Percentiles rank a stretch among this genome's conserved stretches.
Conservation (phyloP, 805 yeast genomes). For the Candida germanica region DNA sequence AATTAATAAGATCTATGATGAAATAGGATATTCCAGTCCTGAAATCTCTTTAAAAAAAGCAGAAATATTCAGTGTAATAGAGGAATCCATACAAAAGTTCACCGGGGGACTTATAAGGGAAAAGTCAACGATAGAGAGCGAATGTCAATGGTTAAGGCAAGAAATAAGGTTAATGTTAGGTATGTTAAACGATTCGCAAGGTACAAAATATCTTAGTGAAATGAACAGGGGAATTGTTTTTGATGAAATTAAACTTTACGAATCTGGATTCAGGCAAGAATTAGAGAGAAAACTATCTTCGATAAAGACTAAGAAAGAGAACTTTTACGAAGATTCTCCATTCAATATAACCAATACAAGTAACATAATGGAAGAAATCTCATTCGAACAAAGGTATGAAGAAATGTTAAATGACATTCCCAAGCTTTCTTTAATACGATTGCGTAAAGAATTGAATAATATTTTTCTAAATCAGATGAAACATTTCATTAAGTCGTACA, state of each 20-base stretch:
- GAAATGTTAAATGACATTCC: slow-evolving; percentile 24
- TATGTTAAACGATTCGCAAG: slow-evolving; percentile 35
- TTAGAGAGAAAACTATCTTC: slow-evolving; percentile 9
- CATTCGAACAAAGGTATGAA: slow-evolving; percentile 25
- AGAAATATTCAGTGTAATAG: slow-evolving; percentile 47
- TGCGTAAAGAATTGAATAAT: slow-evolving; percentile 29
- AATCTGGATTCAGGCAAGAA: slow-evolving; percentile 25
- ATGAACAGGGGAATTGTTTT: slow-evolving; percentile 32
- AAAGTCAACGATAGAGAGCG: slow-evolving; percentile 36
- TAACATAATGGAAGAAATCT: slow-evolving; percentile 10
- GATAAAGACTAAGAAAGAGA: slow-evolving; percentile 13
- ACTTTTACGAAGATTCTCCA: slow-evolving; percentile 27
- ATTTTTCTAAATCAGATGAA: slow-evolving; percentile 36
- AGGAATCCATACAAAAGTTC: slow-evolving; percentile 46
- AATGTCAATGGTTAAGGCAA: slow-evolving; percentile 45
- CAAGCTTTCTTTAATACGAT: slow-evolving; percentile 27
- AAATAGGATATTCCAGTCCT: slow-evolving; percentile 52
- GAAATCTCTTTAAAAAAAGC: slow-evolving; percentile 50
- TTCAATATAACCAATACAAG: slow-evolving; percentile 20
- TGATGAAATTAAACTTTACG: slow-evolving; percentile 21
- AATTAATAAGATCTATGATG: slow-evolving; percentile 45
- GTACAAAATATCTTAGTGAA: slow-evolving; percentile 21
- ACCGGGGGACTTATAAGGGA: slow-evolving; percentile 31
- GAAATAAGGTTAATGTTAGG: slow-evolving; percentile 39
- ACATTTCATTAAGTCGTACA: slow-evolving; percentile 27